phyloP scores from a whole-genome alignment of 2,329 filamentous ascomycete genomes.

The Diplodia mutila region DNA sequence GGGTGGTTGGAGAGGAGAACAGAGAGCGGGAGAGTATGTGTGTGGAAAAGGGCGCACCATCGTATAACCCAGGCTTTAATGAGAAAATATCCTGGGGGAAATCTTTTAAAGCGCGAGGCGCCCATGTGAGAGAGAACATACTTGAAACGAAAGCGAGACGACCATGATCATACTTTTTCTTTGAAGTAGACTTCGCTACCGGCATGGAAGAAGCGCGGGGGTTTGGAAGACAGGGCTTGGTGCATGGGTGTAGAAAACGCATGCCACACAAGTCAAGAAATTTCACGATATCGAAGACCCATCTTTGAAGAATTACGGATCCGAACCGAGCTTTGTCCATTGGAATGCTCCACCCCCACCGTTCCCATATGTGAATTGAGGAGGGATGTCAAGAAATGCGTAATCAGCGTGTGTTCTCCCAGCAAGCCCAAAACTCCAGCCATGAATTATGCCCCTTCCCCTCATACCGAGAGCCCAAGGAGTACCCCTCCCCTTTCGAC shows the following conservation, averaged over 20 bases:
- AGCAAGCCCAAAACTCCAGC: neutral
- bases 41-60: neutral
- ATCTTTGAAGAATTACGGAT: neutral
- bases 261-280: constrained; percentile 3
- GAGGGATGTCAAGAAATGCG: neutral
- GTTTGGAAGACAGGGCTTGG: neutral
- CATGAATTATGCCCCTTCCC: neutral
- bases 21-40: neutral
- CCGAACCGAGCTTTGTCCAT: neutral
- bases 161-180: constrained; percentile 15
- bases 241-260: constrained; percentile 1
- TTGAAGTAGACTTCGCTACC: constrained; percentile 3
- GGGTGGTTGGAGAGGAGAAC: neutral
- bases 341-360: neutral
- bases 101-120: neutral
- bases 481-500: neutral
- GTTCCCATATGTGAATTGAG: neutral
- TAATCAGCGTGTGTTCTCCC: neutral
- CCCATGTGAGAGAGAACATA: neutral
- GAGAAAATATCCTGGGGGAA: neutral
- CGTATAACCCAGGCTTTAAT: constrained; percentile 6
- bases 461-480: neutral
- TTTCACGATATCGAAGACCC: constrained; percentile 9
- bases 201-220: neutral
- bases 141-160: constrained; percentile 3